phyloP scores from a whole-genome alignment of 345 rosid genomes.

The Salix dunnii region DNA sequence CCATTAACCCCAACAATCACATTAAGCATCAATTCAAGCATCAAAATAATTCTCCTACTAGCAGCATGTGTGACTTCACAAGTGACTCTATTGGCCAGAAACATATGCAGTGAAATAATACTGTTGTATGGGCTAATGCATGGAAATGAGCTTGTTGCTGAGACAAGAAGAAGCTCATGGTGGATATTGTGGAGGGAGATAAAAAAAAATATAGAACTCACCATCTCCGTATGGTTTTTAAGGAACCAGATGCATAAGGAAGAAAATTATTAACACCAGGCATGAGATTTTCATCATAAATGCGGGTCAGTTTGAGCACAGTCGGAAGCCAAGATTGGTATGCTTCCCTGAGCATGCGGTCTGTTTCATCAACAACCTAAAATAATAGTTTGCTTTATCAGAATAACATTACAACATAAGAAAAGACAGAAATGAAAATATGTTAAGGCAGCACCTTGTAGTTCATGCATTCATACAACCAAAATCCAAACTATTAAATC shows the following conservation, averaged over 20 bases:
- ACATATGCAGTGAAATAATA: too few relatives aligned
- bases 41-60: not conserved
- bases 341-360: constrained; percentile 85
- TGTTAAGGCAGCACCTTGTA: not conserved
- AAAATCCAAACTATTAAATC: not conserved
- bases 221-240: constrained; percentile 78
- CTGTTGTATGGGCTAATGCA: not conserved
- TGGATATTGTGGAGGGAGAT: not conserved
- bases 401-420: not conserved
- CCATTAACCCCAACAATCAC: not conserved
- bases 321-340: constrained; percentile 96
- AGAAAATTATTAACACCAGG: constrained; percentile 22
- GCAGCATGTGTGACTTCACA: not conserved
- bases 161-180: not conserved
- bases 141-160: not conserved
- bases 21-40: not conserved
- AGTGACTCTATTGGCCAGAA: not conserved
- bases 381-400: constrained; percentile 3
- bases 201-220: constrained; percentile 30
- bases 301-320: constrained; percentile 60
- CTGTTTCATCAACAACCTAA: constrained; percentile 97
- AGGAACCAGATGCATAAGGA: constrained; percentile 53
- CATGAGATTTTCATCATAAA: constrained; percentile 35
- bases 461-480: not conserved
- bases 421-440: not conserved